Base-by-base conservation (phyloP, 805 yeast genomes). In the Nakazawaea pomicola region DNA sequence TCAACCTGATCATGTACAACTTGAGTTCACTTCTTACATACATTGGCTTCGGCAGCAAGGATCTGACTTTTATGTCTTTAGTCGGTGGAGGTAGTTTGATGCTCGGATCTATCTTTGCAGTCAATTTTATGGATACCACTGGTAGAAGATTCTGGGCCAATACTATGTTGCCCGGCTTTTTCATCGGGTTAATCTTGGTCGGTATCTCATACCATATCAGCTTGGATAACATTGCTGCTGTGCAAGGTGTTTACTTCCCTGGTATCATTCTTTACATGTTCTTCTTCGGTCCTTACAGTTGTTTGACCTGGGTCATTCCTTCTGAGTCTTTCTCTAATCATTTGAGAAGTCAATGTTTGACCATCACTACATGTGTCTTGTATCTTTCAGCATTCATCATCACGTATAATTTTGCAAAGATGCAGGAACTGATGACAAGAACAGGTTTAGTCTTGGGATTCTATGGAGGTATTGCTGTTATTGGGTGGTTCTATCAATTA, bases 251-350 rank as follows among this genome's bases (percentile, higher is more conserved):
- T 14, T 78, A 78, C 57, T 58, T 80, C 43, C 67, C 83, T 0
- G 86, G 86, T 48, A 64, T 79, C 49, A 75, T 80, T 41, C 55
- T 80, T 16, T 80, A 80, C 61, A 75, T 76, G 78, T 72, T 70
- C 40, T 78, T 78, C 68, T 80, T 79, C 44, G 87, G 85, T 42
- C 67, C 80, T 7, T 79, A 79, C 51, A 76, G 85, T 14, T 72
- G 80, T 46, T 67, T 79, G 53, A 78, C 86, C 1, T 80, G 83
- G 83, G 85, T 80, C 25, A 58, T 76, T 43, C 85, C 85, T 2
- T 70, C 86, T 4, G 87, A 80, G 54, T 72, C 76, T 14, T 80
- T 74, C 55, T 78, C 77, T 30, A 61, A 75, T 46, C 67, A 74
- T 44, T 68, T 80, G 35, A 72, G 84, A 60, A 70, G 83, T 12